Evolutionary conservation across 192 early-diverging fungal species (phyloP).

Genomic region (Coemansia interrupta): DNA sequence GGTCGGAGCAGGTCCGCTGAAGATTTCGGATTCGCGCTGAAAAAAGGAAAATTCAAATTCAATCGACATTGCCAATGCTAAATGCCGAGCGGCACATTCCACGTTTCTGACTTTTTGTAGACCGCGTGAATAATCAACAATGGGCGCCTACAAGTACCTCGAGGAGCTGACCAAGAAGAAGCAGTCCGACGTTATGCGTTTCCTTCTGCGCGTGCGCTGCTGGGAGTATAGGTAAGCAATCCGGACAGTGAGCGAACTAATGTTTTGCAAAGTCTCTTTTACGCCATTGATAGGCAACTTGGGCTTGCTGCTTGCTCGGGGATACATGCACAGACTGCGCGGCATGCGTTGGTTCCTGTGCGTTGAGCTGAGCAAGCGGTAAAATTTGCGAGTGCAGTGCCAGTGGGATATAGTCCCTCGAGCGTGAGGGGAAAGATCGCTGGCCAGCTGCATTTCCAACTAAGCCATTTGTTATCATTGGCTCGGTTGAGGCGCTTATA

Average conservation of each 20-base stretch:
- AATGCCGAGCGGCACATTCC: background rate
- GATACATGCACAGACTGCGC: background rate
- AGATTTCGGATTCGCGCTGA: background rate
- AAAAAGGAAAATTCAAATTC: slow-evolving; percentile 8
- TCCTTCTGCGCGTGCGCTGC: slow-evolving; percentile 95
- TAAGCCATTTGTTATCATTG: slow-evolving; percentile 23
- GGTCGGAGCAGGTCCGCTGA: background rate
- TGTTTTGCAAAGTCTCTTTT: slow-evolving; percentile 30
- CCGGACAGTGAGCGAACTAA: no score
- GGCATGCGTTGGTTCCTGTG: background rate
- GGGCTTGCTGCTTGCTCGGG: slow-evolving; percentile 33
- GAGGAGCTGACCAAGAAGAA: slow-evolving; percentile 99
- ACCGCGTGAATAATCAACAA: slow-evolving; percentile 43
- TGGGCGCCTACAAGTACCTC: slow-evolving; percentile 86
- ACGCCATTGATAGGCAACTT: slow-evolving; percentile 54
- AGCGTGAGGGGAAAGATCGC: background rate
- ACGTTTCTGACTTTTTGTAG: slow-evolving; percentile 6
- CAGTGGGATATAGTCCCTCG: background rate
- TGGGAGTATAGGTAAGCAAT: slow-evolving; percentile 76
- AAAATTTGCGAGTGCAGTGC: slow-evolving; percentile 52
- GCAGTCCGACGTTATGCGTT: slow-evolving; percentile 99
- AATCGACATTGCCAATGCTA: background rate
- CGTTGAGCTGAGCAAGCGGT: background rate
- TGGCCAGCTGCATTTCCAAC: slow-evolving; percentile 50
- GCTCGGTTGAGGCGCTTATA: slow-evolving; percentile 55